A percentile compares a stretch with the other conserved stretches of the same genome.
Evolutionary conservation across 140 eudicot genomes (phyloP).

Genomic region (Bidens hawaiensis): DNA sequence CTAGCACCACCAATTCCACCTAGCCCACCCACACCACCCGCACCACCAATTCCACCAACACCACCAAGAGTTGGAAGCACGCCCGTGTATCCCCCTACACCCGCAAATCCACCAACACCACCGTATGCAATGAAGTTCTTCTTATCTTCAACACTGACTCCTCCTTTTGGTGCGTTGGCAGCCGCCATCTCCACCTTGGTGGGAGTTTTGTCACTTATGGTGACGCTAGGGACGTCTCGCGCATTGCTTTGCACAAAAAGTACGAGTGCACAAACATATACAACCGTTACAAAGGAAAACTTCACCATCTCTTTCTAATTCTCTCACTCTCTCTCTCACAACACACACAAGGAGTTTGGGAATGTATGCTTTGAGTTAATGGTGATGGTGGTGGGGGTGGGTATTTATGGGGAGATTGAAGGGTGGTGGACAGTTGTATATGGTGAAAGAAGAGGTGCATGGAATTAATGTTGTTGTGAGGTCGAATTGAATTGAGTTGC

Average conservation of each 20-base stretch:
- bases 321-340: constrained; percentile 18
- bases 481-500: constrained; percentile 23
- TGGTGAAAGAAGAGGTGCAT: constrained; percentile 10
- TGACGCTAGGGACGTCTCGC: constrained; percentile 31
- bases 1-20: constrained; percentile 23
- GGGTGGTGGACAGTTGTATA: constrained; percentile 44
- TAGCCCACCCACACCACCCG: constrained; percentile 17
- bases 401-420: constrained; percentile 34
- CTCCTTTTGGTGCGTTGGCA: constrained; percentile 27
- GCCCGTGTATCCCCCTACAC: constrained; percentile 28
- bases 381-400: no score
- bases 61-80: constrained; percentile 18
- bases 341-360: not conserved
- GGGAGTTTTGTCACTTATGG: constrained; percentile 25
- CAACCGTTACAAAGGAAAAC: constrained; percentile 24
- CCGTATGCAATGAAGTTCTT: constrained; percentile 46
- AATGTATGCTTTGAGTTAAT: constrained; percentile 7
- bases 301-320: constrained; percentile 32
- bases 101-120: constrained; percentile 36
- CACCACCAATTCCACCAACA: constrained; percentile 16
- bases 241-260: constrained; percentile 34
- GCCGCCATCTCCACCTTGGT: constrained; percentile 13
- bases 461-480: constrained; percentile 21
- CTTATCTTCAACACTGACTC: constrained; percentile 36
- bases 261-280: constrained; percentile 38